Evolutionary conservation across 768 basidiomycete genomes (phyloP).

Genomic region (Lactifluus hygrophoroides): DNA sequence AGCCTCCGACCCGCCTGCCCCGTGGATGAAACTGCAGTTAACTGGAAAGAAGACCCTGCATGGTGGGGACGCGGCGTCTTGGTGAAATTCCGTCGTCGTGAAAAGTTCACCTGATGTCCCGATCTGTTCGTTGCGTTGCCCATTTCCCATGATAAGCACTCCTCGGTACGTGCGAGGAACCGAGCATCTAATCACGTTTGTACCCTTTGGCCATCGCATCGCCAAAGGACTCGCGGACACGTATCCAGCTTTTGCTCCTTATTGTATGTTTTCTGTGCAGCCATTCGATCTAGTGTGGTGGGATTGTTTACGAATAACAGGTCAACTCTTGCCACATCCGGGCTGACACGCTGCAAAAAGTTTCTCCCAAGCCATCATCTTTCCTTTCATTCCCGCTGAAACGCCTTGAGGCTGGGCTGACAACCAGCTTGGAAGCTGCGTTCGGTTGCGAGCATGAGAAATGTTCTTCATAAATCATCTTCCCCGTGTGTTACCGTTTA

Average conservation of each 20-base stretch:
- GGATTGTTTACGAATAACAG: background rate
- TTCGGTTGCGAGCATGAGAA: conserved; percentile 3
- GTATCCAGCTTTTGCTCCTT: background rate
- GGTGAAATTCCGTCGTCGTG: background rate
- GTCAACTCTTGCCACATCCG: background rate
- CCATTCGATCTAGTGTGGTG: too few species aligned
- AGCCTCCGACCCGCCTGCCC: background rate
- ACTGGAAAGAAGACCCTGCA: background rate
- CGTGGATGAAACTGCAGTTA: background rate
- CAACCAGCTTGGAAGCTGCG: conserved; percentile 2
- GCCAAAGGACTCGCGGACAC: background rate
- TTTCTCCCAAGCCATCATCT: background rate
- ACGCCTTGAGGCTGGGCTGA: background rate
- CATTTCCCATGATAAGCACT: too few species aligned
- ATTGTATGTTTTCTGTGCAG: too few species aligned
- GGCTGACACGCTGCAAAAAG: background rate
- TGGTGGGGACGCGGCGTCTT: conserved; percentile 8
- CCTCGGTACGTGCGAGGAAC: background rate
- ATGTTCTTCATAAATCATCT: background rate
- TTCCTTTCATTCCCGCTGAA: conserved; percentile 6
- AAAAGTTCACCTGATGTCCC: background rate
- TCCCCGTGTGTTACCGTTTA: too few species aligned
- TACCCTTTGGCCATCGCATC: background rate
- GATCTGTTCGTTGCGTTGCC: background rate
- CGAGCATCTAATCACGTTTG: background rate